Evolutionary conservation across 805 yeast genomes (phyloP).

Genomic region (Sungouiozyma intestinalis): DNA sequence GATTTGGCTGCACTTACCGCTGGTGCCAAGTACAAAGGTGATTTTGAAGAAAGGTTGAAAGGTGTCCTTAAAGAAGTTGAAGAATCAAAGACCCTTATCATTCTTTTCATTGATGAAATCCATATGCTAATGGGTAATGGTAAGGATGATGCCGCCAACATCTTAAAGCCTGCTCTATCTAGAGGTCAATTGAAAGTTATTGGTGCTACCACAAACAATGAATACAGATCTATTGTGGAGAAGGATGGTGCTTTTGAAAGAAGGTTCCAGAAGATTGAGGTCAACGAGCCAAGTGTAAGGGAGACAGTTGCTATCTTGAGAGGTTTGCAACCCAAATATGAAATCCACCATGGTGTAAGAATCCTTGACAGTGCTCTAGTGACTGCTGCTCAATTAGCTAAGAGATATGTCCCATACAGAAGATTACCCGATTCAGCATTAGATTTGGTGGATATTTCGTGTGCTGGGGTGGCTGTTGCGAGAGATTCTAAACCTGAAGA

Average conservation of each 20-base stretch:
- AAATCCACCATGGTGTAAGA: conserved; percentile 95
- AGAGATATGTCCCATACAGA: conserved; percentile 88
- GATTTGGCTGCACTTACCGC: conserved; percentile 96
- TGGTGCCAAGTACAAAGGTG: conserved; percentile 98
- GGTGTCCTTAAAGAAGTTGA: conserved; percentile 93
- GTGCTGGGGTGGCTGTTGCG: conserved; percentile 96
- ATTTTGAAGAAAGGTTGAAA: conserved; percentile 94
- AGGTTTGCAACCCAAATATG: conserved; percentile 91
- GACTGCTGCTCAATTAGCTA: conserved; percentile 88
- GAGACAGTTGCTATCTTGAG: conserved; percentile 94
- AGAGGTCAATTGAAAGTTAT: conserved; percentile 94
- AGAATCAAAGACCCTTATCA: conserved; percentile 73
- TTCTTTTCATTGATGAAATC: conserved; percentile 92
- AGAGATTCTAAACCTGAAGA: conserved; percentile 98
- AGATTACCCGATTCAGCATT: conserved; percentile 96
- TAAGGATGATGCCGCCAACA: conserved; percentile 91
- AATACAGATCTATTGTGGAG: conserved; percentile 84
- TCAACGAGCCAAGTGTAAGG: conserved; percentile 81
- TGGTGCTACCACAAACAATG: conserved; percentile 95
- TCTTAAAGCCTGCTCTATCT: conserved; percentile 93
- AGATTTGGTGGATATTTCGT: conserved; percentile 90
- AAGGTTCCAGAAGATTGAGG: conserved; percentile 95
- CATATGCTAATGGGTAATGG: conserved; percentile 99
- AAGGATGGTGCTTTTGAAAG: conserved; percentile 99
- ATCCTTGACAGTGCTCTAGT: conserved; percentile 91